Conservation (phyloP, 2,329 filamentous ascomycete species). For the Aureobasidium melanogenum region DNA sequence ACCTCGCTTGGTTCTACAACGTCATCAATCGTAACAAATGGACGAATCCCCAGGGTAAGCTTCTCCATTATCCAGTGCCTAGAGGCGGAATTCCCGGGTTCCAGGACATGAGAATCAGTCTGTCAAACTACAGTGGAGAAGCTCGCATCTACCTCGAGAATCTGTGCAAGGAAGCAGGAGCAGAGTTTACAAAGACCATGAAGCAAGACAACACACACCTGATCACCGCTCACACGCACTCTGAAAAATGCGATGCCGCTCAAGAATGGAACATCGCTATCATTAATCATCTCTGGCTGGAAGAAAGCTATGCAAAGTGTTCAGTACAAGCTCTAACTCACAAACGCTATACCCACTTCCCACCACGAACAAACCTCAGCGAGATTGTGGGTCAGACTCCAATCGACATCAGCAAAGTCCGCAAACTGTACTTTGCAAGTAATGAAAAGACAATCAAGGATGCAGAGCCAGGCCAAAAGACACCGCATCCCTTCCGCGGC, state of each 20-base stretch:
- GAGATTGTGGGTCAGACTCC: constrained; percentile 87
- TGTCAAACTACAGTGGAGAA: constrained; percentile 95
- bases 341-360: constrained; percentile 76
- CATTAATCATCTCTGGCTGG: constrained; percentile 92
- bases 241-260: constrained; percentile 89
- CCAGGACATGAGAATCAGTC: constrained; percentile 64
- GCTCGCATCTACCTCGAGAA: constrained; percentile 90
- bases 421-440: constrained; percentile 55
- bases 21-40: constrained; percentile 82
- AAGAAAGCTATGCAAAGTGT: constrained; percentile 92
- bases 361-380: constrained; percentile 78
- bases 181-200: constrained; percentile 88
- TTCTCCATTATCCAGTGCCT: constrained; percentile 85
- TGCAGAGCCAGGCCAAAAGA: not conserved
- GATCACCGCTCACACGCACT: constrained; percentile 78
- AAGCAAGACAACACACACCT: constrained; percentile 93
- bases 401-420: constrained; percentile 63
- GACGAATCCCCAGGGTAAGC: constrained; percentile 72
- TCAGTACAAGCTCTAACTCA: constrained; percentile 63
- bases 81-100: constrained; percentile 72
- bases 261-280: constrained; percentile 86
- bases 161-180: constrained; percentile 73
- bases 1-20: constrained; percentile 87
- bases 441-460: constrained; percentile 15
- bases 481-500: constrained; percentile 7